Evolutionary conservation across 306 rosid genomes (phyloP), one percentile per base, ranked within the genome.

Genomic region (Ormosia emarginata): DNA sequence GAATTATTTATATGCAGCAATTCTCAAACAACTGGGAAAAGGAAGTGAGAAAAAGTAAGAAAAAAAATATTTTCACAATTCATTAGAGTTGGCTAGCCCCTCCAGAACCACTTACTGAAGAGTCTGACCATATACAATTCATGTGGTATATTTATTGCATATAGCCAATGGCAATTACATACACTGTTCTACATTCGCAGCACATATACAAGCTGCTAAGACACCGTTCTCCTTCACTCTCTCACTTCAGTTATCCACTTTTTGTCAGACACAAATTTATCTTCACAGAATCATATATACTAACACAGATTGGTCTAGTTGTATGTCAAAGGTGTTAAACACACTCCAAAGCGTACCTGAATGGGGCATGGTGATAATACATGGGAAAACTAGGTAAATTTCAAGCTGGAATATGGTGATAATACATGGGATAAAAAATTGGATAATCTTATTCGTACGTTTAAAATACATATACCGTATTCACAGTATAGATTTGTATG

Each of bases 101-200:
- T 24, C 10, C 13, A 33, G 56, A 68, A 58, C 57, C 78, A 83
- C 10, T 65, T 59, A 68, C 36, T 34, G 56, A 73, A 30, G 55
- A 75, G 37, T 65, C 58, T 67, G 74, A 67, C 15, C 15, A 61
- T 71, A 67, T 59, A 72, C 63, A 29, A 72, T 72, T 78, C 47
- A 41, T 80, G 17, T 34, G 74, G 17, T 77, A 61, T 71, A 80
- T 66, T 80, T 40, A 65, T 70, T 59, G 79, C 53, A 75, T 77
- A 41, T 69, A 76, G 46, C 24, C 10, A 68, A 61, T 78, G 72
- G 67, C 18, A 59, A 68, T 67, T 84, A 36, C 1, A 58, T 30
- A n/a, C 75, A 49, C 56, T 62, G 57, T 53, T 50, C 44, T 44
- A 29, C 55, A 67, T 72, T 81, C 41, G 15, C n/a, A 49, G 62